A percentile compares a stretch with the other conserved stretches of the same genome.
phyloP scores from a whole-genome alignment of 2,329 filamentous ascomycete genomes.

The Cladosporium sp. region DNA sequence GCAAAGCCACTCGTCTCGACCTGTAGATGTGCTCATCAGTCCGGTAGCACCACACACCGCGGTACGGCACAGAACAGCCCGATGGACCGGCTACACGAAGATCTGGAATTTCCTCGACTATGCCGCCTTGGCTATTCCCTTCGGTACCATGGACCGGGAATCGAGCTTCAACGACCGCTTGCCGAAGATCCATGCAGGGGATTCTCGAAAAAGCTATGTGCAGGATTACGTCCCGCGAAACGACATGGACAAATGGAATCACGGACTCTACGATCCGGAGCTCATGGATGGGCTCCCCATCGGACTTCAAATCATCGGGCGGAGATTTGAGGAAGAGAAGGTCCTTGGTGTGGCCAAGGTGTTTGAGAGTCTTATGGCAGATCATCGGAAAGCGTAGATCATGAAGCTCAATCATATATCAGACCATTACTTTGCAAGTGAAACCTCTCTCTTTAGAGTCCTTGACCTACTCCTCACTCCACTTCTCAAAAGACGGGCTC shows the following conservation, averaged over 20 bases:
- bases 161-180: constrained; percentile 23
- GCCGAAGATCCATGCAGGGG: neutral
- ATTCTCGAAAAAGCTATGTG: neutral
- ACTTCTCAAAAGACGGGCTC: too few relatives aligned
- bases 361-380: neutral
- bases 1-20: constrained; percentile 29
- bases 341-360: constrained; percentile 63
- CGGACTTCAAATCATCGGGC: constrained; percentile 73
- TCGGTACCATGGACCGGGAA: constrained; percentile 43
- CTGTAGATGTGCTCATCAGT: constrained; percentile 54
- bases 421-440: too few relatives aligned
- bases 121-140: constrained; percentile 53
- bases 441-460: too few relatives aligned
- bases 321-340: constrained; percentile 77
- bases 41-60: constrained; percentile 59
- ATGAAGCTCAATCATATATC: too few relatives aligned
- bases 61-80: constrained; percentile 41
- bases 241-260: constrained; percentile 50
- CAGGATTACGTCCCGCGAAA: constrained; percentile 44
- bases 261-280: constrained; percentile 63
- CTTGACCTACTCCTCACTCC: too few relatives aligned
- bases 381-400: neutral
- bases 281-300: constrained; percentile 82
- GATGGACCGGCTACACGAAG: constrained; percentile 30
- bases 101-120: constrained; percentile 47